Evolutionary conservation across 805 yeast species (phyloP).

Genomic region (Nakazawaea holstii): DNA sequence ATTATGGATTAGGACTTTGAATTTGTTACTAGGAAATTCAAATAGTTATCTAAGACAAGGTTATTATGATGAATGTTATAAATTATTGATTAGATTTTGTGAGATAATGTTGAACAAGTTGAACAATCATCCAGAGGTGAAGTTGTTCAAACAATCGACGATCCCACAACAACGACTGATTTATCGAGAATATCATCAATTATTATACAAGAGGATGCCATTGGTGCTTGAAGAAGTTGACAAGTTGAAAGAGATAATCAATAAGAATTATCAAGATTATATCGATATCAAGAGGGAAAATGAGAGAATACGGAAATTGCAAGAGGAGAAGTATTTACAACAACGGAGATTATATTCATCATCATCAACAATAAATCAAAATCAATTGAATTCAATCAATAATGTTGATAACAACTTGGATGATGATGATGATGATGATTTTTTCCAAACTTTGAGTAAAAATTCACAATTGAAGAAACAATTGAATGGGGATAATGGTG

Average conservation of each 20-base stretch:
- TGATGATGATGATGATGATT: slow-evolving; percentile 7
- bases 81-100: slow-evolving; percentile 52
- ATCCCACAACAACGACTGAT: slow-evolving; percentile 19
- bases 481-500: not conserved
- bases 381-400: not conserved
- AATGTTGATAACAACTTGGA: not conserved
- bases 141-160: slow-evolving; percentile 18
- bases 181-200: slow-evolving; percentile 19
- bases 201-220: slow-evolving; percentile 17
- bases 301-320: slow-evolving; percentile 3
- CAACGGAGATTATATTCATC: slow-evolving; percentile 5
- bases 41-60: slow-evolving; percentile 36
- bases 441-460: slow-evolving; percentile 2
- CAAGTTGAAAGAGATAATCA: slow-evolving; percentile 20
- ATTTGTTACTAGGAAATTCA: slow-evolving; percentile 41
- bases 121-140: slow-evolving; percentile 39
- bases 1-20: slow-evolving; percentile 52
- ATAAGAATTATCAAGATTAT: slow-evolving; percentile 19
- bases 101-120: slow-evolving; percentile 48
- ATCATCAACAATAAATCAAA: not conserved
- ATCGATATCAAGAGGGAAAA: slow-evolving; percentile 16
- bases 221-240: slow-evolving; percentile 27
- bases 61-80: slow-evolving; percentile 44
- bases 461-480: not conserved
- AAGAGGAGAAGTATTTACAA: slow-evolving; percentile 9